Evolutionary conservation across 192 early-diverging fungal species (phyloP), one percentile per base, ranked within the genome.

Genomic region (Chytriomyces confervae): DNA sequence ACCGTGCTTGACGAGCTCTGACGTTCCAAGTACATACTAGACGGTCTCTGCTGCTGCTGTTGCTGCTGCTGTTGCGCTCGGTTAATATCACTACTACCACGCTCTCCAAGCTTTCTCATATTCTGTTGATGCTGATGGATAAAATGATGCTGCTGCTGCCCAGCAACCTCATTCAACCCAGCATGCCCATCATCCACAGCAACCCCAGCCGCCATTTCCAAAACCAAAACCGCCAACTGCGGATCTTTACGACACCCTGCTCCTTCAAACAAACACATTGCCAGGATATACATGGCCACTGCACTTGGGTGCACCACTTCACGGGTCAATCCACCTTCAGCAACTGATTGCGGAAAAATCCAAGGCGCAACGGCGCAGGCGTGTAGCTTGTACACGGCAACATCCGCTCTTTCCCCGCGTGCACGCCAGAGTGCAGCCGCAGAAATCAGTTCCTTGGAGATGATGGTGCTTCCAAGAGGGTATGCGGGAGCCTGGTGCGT

Each of bases 131-230:
- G 36, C 2, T 36, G 36, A 1, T 36, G 36, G 36, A 36, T 36
- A 36, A 36, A 36, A 36, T 36, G 36, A 36, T 36, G 36, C 36
- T 27, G n/a, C 69, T 20, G 50, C n/a, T 27, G 13, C 16, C 50
- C 11, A 9, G 57, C 13, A 7, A 51, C 69, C 6, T 71, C 50
- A 24, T 60, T 51, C 9, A 48, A 48, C 5, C 69, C 16, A 27
- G 50, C 69, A 10, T 43, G 43, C 6, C 72, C 72, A 47, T 74
- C 72, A 10, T 74, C 61, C 18, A 74, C 72, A 62, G 72, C 72
- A 62, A 74, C 72, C 11, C 72, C 72, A 10, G 72, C 72, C 5
- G 72, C 72, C 72, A 74, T 74, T 44, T 74, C 72, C 24, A 74
- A 45, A 2, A 74, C 72, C 8, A 74, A 36, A 6, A 74, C 53